Evolutionary conservation across 2,329 filamentous ascomycete species (phyloP).

Genomic region (Cladosporium sp.): DNA sequence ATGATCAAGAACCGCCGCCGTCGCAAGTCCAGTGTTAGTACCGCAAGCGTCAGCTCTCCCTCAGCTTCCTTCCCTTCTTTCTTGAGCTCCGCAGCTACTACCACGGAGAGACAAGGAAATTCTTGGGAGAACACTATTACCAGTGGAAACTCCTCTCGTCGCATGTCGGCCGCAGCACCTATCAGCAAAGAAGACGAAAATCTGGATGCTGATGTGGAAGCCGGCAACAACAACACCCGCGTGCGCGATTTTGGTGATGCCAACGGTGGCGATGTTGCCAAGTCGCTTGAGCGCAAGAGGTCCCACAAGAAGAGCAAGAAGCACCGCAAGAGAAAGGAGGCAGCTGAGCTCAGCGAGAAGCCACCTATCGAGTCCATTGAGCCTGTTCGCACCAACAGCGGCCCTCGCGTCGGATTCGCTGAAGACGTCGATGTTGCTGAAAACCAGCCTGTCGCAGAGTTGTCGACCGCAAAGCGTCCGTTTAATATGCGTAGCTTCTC

Average conservation of each 20-base stretch:
- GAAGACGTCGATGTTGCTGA: conserved; percentile 32
- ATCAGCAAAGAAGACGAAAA: conserved; percentile 55
- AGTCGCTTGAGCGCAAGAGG: conserved; percentile 32
- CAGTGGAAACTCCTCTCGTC: conserved; percentile 27
- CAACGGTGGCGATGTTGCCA: conserved; percentile 28
- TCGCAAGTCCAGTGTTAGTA: conserved; percentile 73
- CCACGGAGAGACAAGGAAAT: conserved; percentile 33
- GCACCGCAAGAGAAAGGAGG: conserved; percentile 34
- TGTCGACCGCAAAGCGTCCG: conserved; percentile 20
- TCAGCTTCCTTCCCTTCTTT: conserved; percentile 38
- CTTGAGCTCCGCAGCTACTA: conserved; percentile 40
- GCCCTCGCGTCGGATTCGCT: conserved; percentile 36
- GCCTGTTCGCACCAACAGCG: conserved; percentile 7
- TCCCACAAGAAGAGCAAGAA: conserved; percentile 40
- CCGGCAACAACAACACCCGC: conserved; percentile 30
- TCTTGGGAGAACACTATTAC: conserved; percentile 34
- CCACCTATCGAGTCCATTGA: not conserved
- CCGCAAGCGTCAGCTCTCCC: conserved; percentile 61
- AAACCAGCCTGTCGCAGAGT: conserved; percentile 12
- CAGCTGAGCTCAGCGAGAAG: conserved; percentile 23
- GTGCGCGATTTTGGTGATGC: conserved; percentile 46
- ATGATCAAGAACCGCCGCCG: conserved; percentile 67
- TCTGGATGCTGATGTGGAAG: conserved; percentile 46
- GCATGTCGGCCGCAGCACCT: conserved; percentile 34
- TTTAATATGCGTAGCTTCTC: conserved; percentile 42